Base-by-base conservation (phyloP, 495 filamentous ascomycete species). In the Aspergillus panamensis region DNA sequence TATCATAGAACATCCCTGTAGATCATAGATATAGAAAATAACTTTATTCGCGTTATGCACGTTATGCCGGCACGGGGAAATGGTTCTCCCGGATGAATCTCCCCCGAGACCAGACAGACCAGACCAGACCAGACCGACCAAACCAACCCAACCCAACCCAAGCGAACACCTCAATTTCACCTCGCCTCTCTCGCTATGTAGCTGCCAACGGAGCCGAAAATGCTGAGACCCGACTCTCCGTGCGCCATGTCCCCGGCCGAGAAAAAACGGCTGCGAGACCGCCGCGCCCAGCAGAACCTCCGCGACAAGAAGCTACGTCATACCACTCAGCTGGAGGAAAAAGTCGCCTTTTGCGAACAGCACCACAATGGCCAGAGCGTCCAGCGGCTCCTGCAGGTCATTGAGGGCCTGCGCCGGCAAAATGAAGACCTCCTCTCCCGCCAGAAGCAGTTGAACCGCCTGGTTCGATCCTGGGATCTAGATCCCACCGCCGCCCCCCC, bases 261-360 rank as follows among this genome's bases (percentile, higher is more conserved):
- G 63, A 64, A 63, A 45, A 71, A 71, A 14, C 62, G 69, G 16
- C 53, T 66, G 6, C 63, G 69, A 31, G 69, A 71, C 47, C 65
- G 69, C 14, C 61, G 65, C 1, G 63, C 69, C 4, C 69, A 71
- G 33, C 62, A 69, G 39, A 67, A 50, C n/a, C 58, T 69, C 3
- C 66, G 69, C 39, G 57, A 63, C 14, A 71, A 68, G 21, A 67
- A 67, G 39, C 37, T 60, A 19, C 53, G 59, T n/a, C 58, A 66
- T 21, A 58, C 53, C 30, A 12, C 57, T 6, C 42, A 65, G 13
- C 58, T 71, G 14, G 65, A 71, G 53, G 51, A 58, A 3, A 53
- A 54, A 1, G 47, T 49, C 8, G 47, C 47, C 12, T 55, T 62
- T 16, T 71, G 69, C 40, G 57, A 64, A 29, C 50, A 61, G 30